Base-by-base conservation (phyloP, 2,329 filamentous ascomycete genomes). In the Ophiostoma perfectum region DNA sequence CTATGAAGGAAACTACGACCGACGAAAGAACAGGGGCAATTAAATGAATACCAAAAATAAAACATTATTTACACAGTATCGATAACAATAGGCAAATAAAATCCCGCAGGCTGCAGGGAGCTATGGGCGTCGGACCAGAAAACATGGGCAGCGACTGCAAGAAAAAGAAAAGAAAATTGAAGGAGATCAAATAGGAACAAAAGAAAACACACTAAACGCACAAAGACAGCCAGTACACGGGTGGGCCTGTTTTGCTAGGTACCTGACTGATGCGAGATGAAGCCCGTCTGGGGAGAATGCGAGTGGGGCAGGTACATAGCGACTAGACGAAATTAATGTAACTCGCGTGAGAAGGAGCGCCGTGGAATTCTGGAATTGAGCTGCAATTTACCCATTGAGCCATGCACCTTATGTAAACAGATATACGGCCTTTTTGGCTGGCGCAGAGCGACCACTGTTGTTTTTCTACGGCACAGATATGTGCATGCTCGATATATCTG, bases 291-390 rank as follows among this genome's bases (percentile, higher is more conserved):
- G 68, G 71, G 72, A 66, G 70, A 62, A 68, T 66, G 65, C 66
- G 66, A 69, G 72, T 72, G 73, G 72, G 68, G 44, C 66, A 41
- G 73, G 72, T 76, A 77, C 76, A 68, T 73, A 70, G 65, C 65
- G 66, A 69, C 71, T 71, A 70, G 72, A 72, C 72, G 73, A 74
- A 70, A 74, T 73, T 70, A 72, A 75, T 70, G 75, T 75, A 73
- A 70, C 74, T 73, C 60, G 62, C 11, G 66, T 58, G n/a, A 14
- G 18, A 16, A 39, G n/a, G 45, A 47, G 64, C 5, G 18, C n/a
- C 36, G 52, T n/a, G 16, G 16, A n/a, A 45, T 45, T 11, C 42
- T 45, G 42, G 42, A 11, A 45, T 45, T 44, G 42, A 3, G 49
- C n/a, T 55, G 49, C 6, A 55, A 55, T 52, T 27, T 52, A 52